phyloP scores from a whole-genome alignment of 2,329 filamentous ascomycete genomes.

The Fusarium napiforme region DNA sequence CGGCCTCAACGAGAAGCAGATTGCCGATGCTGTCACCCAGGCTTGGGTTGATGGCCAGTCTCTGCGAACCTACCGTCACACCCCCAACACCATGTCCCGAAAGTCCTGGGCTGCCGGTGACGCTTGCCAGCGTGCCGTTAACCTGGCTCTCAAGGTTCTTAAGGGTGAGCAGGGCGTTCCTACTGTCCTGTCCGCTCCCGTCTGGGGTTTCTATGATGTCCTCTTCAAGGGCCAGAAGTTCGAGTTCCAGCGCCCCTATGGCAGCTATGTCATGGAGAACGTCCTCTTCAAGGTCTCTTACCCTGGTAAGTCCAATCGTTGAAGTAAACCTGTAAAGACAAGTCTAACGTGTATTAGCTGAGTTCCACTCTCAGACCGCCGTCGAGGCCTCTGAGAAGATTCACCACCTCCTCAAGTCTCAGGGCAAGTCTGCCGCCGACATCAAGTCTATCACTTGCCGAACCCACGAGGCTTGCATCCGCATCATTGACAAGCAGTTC shows the following conservation, averaged over 20 bases:
- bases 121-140: slow-evolving; percentile 94
- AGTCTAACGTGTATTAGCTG: slow-evolving; percentile 62
- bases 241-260: slow-evolving; percentile 94
- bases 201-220: slow-evolving; percentile 99
- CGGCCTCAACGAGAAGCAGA: slow-evolving; percentile 88
- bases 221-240: slow-evolving; percentile 97
- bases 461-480: slow-evolving; percentile 97
- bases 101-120: slow-evolving; percentile 99
- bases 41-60: slow-evolving; percentile 97
- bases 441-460: slow-evolving; percentile 94
- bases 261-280: slow-evolving; percentile 99
- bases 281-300: slow-evolving; percentile 99
- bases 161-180: slow-evolving; percentile 92
- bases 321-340: neutral
- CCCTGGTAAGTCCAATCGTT: slow-evolving; percentile 70
- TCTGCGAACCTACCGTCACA: slow-evolving; percentile 95
- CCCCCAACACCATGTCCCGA: slow-evolving; percentile 98
- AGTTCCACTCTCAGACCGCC: slow-evolving; percentile 99
- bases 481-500: slow-evolving; percentile 99
- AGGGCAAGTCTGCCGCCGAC: slow-evolving; percentile 92
- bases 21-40: slow-evolving; percentile 93
- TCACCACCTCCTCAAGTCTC: slow-evolving; percentile 80
- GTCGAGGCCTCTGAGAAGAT: slow-evolving; percentile 94
- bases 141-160: slow-evolving; percentile 88
- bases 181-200: slow-evolving; percentile 90